phyloP scores from a whole-genome alignment of 75 land plant species.

The Gnetum montanum region DNA sequence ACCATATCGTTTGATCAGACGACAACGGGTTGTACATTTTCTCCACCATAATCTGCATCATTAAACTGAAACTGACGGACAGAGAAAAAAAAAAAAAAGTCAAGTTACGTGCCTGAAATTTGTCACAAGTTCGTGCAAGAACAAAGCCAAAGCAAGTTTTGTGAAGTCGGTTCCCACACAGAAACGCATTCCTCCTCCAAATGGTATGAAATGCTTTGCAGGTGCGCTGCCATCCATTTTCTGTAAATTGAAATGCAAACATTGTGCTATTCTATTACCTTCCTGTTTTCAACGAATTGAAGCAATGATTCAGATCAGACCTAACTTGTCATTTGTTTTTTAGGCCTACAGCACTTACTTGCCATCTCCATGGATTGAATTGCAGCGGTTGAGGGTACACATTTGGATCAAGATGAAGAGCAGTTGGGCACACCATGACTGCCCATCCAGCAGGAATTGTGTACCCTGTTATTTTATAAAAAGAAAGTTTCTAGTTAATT shows the following conservation, averaged over 20 bases:
- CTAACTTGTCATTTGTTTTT: not conserved
- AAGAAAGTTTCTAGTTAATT: no score
- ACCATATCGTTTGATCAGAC: not conserved
- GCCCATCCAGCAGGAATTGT: slow-evolving; percentile 68
- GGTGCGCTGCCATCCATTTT: slow-evolving; percentile 11
- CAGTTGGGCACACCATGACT: slow-evolving; percentile 62
- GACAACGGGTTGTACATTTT: no score
- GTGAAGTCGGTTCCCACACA: slow-evolving; percentile 69
- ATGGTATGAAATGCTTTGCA: slow-evolving; percentile 54
- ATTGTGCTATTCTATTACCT: not conserved
- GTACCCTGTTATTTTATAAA: slow-evolving; percentile 30
- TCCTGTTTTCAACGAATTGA: no score
- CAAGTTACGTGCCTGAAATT: slow-evolving; percentile 52
- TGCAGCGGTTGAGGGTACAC: slow-evolving; percentile 43
- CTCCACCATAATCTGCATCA: no score
- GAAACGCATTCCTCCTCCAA: slow-evolving; percentile 71
- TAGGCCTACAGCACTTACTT: slow-evolving; percentile 13
- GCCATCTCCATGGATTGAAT: slow-evolving; percentile 73
- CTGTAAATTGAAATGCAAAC: slow-evolving; percentile 13
- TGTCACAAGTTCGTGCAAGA: slow-evolving; percentile 54
- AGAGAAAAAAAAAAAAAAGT: no score
- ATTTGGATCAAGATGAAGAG: slow-evolving; percentile 52
- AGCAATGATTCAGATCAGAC: no score
- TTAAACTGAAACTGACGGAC: no score
- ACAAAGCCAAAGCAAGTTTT: slow-evolving; percentile 49